Evolutionary conservation across 2,329 filamentous ascomycete species (phyloP).

Genomic region (Scolecobasidium constrictum): DNA sequence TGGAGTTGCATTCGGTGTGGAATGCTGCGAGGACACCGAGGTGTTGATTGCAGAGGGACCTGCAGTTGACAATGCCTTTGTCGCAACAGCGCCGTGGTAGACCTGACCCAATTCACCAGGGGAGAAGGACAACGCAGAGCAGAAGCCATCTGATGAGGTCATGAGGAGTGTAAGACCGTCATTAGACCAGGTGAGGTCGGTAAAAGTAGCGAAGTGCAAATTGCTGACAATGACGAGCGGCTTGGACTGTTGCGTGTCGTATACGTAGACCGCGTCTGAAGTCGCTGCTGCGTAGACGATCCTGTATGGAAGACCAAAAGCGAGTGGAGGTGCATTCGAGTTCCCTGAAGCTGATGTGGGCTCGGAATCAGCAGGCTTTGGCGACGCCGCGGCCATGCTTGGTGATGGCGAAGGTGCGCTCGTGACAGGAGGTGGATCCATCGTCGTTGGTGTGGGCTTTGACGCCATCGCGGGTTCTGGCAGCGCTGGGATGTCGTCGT

Average conservation of each 20-base stretch:
- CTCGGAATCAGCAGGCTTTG: conserved; percentile 41
- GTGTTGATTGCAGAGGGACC: conserved; percentile 31
- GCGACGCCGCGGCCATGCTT: conserved; percentile 41
- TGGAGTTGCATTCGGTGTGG: conserved; percentile 61
- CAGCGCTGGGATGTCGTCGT: conserved; percentile 69
- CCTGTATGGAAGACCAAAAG: conserved; percentile 80
- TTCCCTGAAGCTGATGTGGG: conserved; percentile 42
- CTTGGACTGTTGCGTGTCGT: conserved; percentile 93
- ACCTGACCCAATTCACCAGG: conserved; percentile 74
- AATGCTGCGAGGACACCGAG: conserved; percentile 45
- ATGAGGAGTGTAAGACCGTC: conserved; percentile 75
- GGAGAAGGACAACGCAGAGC: conserved; percentile 77
- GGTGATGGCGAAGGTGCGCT: conserved; percentile 41
- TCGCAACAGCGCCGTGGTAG: conserved; percentile 55
- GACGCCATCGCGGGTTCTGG: conserved; percentile 63
- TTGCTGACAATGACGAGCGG: conserved; percentile 94
- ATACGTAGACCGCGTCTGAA: conserved; percentile 86
- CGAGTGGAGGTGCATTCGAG: conserved; percentile 39
- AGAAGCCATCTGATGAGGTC: conserved; percentile 97
- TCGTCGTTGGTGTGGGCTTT: conserved; percentile 55
- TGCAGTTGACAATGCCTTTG: conserved; percentile 25
- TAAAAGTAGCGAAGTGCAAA: conserved; percentile 93
- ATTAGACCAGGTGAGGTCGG: conserved; percentile 81
- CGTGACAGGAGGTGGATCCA: conserved; percentile 69
- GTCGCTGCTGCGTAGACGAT: conserved; percentile 96